Conservation (phyloP, 176 grass and related monocot genomes). For the Hordeum marinum region DNA sequence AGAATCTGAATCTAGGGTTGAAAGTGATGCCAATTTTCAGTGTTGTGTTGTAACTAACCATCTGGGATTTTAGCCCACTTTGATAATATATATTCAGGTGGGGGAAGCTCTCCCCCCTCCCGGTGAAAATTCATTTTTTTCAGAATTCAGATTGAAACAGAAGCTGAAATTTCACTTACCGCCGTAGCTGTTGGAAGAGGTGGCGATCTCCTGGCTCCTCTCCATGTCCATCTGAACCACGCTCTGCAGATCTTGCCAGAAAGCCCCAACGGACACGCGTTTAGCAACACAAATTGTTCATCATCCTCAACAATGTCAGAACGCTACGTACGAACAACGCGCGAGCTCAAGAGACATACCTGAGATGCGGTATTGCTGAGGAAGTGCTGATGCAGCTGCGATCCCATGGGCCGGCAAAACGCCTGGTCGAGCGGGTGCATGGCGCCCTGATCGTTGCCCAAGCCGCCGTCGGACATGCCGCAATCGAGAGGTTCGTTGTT, state of each 20-base stretch:
- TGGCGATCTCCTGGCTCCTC: constrained; percentile 64
- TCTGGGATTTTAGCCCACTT: too few relatives aligned
- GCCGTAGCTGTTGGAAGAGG: constrained; percentile 63
- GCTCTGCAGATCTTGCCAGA: constrained; percentile 93
- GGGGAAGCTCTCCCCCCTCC: too few relatives aligned
- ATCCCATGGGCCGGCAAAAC: constrained; percentile 30
- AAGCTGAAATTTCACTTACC: constrained; percentile 22
- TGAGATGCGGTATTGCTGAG: constrained; percentile 62
- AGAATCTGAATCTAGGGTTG: background rate
- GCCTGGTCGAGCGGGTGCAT: constrained; percentile 45
- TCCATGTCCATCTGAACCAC: constrained; percentile 85
- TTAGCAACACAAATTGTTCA: background rate
- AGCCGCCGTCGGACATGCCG: constrained; percentile 35
- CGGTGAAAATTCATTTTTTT: too few relatives aligned
- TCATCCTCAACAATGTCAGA: background rate
- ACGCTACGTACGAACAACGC: too few relatives aligned
- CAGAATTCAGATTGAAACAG: background rate
- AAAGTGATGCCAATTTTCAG: background rate
- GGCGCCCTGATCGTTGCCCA: constrained; percentile 54
- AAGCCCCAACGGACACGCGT: constrained; percentile 43
- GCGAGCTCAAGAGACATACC: too few relatives aligned
- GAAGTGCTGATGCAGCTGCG: constrained; percentile 35
- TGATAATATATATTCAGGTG: too few relatives aligned
- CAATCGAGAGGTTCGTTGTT: constrained; percentile 40
- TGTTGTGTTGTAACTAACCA: too few relatives aligned